A percentile compares a stretch with the other conserved stretches of the same genome.
phyloP scores from a whole-genome alignment of 805 yeast species.

The Spathaspora passalidarum region DNA sequence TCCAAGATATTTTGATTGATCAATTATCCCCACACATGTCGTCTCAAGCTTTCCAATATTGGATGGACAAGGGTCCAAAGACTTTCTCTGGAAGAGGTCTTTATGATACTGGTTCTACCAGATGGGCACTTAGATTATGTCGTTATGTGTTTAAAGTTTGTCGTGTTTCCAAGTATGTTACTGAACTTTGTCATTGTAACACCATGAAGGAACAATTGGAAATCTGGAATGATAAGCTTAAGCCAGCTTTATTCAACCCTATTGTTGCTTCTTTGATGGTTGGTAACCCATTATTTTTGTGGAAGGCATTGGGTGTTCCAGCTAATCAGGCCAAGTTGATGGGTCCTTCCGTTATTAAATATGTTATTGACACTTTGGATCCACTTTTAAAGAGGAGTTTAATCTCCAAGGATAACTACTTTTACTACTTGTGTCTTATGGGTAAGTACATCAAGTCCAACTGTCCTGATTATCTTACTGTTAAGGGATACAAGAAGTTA shows the following conservation, averaged over 20 bases:
- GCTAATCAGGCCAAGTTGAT: constrained; percentile 80
- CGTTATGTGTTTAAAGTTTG: constrained; percentile 54
- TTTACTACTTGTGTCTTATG: constrained; percentile 65
- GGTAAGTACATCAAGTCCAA: constrained; percentile 59
- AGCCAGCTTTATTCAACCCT: constrained; percentile 71
- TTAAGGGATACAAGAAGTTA: constrained; percentile 52
- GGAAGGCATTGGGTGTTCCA: constrained; percentile 92
- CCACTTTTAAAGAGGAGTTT: constrained; percentile 65
- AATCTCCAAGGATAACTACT: constrained; percentile 70
- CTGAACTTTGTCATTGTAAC: constrained; percentile 53
- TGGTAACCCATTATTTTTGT: constrained; percentile 80
- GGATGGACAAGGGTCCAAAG: constrained; percentile 62
- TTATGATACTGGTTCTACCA: constrained; percentile 78
- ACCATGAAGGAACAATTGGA: constrained; percentile 59
- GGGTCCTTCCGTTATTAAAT: constrained; percentile 66
- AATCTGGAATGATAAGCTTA: constrained; percentile 61
- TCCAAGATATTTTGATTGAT: constrained; percentile 43
- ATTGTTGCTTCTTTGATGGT: constrained; percentile 62
- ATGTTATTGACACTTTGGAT: constrained; percentile 74
- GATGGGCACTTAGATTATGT: constrained; percentile 80
- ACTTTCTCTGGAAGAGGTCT: constrained; percentile 67
- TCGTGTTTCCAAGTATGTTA: constrained; percentile 51
- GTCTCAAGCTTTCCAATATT: constrained; percentile 77
- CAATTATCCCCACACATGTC: constrained; percentile 69
- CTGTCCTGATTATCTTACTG: constrained; percentile 75